Percentiles rank a stretch among this genome's conserved stretches.
These are phyloP conservation scores for Cladosporium sp. DNA, from an alignment of 2,329 filamentous ascomycete species.

Conservation along the genomic window DNA sequence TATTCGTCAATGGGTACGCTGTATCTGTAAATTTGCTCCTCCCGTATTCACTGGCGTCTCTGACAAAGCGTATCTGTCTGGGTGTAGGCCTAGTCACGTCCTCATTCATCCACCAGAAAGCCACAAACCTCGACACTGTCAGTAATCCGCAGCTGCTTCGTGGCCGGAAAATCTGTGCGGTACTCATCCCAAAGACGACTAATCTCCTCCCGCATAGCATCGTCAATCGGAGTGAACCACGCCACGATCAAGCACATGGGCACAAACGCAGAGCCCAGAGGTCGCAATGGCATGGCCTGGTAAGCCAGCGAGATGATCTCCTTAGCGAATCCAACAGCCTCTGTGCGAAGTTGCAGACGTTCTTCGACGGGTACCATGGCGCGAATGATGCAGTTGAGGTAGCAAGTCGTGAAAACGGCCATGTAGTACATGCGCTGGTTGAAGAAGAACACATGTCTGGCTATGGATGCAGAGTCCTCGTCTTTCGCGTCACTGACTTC, in stretches of 20 bases:
- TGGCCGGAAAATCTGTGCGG: conserved; percentile 4
- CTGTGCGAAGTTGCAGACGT: neutral
- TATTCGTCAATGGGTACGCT: neutral
- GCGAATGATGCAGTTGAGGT: conserved; percentile 8
- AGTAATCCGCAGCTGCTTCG: neutral
- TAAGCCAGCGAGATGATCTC: neutral
- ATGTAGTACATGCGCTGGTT: conserved; percentile 10
- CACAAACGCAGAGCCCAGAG: conserved; percentile 1
- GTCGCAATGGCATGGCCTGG: neutral
- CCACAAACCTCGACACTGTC: neutral
- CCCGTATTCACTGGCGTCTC: neutral
- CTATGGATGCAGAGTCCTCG: neutral
- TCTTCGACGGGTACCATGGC: neutral
- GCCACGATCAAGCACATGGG: conserved; percentile 12
- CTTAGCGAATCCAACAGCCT: neutral
- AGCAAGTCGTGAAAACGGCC: conserved; percentile 4
- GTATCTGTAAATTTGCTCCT: neutral
- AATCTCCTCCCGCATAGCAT: neutral
- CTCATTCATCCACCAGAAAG: neutral
- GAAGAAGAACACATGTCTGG: neutral
- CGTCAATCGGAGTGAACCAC: conserved; percentile 4
- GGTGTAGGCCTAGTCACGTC: neutral
- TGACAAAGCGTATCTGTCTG: neutral
- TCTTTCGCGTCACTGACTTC: neutral
- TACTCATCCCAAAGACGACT: conserved; percentile 8